Conservation (phyloP, 2,329 filamentous ascomycete genomes). For the Aspergillus novofumigatus region DNA sequence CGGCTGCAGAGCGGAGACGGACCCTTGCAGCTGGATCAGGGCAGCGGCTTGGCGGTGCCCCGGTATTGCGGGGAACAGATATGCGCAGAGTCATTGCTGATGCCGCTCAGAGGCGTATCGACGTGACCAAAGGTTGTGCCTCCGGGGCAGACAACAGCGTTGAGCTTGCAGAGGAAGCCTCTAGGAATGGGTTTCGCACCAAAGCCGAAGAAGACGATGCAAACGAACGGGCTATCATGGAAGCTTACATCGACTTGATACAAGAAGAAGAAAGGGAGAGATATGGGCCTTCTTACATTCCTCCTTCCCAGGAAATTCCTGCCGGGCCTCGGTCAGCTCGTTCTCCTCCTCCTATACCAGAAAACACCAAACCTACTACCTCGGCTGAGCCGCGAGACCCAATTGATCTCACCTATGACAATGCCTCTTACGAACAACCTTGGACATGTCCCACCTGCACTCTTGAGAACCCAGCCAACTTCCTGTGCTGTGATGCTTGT, state of each 20-base stretch:
- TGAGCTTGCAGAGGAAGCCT: constrained; percentile 65
- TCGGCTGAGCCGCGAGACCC: constrained; percentile 4
- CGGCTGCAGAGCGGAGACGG: constrained; percentile 67
- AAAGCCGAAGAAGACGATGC: constrained; percentile 84
- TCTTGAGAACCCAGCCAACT: constrained; percentile 57
- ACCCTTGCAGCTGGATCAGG: constrained; percentile 59
- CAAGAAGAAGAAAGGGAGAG: constrained; percentile 69
- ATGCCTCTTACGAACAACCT: constrained; percentile 36
- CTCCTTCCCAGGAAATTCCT: constrained; percentile 51
- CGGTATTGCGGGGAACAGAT: constrained; percentile 56
- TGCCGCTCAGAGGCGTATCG: constrained; percentile 65
- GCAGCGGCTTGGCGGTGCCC: constrained; percentile 65
- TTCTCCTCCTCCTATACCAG: constrained; percentile 36
- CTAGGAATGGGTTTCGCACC: constrained; percentile 71
- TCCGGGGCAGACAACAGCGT: constrained; percentile 63
- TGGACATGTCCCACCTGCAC: constrained; percentile 62
- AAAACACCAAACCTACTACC: constrained; percentile 20
- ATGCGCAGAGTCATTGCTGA: constrained; percentile 68
- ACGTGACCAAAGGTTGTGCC: constrained; percentile 68
- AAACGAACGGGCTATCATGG: constrained; percentile 79
- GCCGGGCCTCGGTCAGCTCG: constrained; percentile 42
- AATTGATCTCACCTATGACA: constrained; percentile 19
- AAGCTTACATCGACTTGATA: constrained; percentile 80
- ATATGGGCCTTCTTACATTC: constrained; percentile 54
- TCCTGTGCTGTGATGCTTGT: constrained; percentile 59